A percentile compares a stretch with the other conserved stretches of the same genome.
phyloP scores from a whole-genome alignment of 805 yeast species.

The Priceomyces castillae region DNA sequence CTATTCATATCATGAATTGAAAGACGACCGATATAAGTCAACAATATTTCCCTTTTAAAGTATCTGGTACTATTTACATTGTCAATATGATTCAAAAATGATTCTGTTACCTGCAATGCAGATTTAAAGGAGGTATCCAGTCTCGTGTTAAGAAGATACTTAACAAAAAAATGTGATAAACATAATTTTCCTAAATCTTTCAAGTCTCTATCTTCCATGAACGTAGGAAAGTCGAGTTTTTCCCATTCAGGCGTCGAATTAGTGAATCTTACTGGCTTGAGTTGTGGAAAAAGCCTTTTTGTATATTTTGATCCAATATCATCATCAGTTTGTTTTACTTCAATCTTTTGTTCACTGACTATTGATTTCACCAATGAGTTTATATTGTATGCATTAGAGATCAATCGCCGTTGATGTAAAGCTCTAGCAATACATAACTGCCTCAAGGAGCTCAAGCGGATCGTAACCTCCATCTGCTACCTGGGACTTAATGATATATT shows the following conservation, averaged over 20 bases:
- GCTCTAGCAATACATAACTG: background rate
- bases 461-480: background rate
- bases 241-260: background rate
- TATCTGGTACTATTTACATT: background rate
- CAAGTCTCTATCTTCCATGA: background rate
- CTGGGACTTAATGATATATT: background rate
- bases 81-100: background rate
- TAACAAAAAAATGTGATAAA: slow-evolving; percentile 6
- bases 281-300: background rate
- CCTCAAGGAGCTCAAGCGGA: background rate
- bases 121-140: slow-evolving; percentile 2
- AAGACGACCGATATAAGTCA: slow-evolving; percentile 3
- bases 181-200: slow-evolving; percentile 7
- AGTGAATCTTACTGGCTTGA: background rate
- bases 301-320: background rate
- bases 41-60: background rate
- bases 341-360: background rate
- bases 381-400: background rate
- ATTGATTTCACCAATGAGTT: background rate
- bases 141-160: slow-evolving; percentile 5
- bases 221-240: background rate
- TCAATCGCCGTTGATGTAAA: background rate
- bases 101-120: slow-evolving; percentile 1
- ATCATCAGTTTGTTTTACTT: background rate
- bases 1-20: background rate